phyloP scores from a whole-genome alignment of 192 early-diverging fungal species.

The Gonapodya prolifera region DNA sequence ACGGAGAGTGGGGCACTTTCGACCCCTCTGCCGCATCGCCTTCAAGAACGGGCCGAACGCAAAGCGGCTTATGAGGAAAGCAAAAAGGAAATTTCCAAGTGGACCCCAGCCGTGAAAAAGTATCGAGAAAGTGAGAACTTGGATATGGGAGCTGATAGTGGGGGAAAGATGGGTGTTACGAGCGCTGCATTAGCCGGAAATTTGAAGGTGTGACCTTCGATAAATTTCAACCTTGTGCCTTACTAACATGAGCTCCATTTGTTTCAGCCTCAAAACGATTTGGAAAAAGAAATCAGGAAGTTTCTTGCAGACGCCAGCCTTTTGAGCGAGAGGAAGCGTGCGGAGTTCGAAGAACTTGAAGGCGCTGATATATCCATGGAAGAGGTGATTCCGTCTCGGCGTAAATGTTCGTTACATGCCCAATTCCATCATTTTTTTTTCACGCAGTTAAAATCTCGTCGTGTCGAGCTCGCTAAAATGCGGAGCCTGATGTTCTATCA shows the following conservation, averaged over 20 bases:
- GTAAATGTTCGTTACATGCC: not conserved
- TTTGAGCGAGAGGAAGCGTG: conserved; percentile 56
- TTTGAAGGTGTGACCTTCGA: conserved; percentile 31
- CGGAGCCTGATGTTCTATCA: conserved; percentile 84
- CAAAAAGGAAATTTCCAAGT: conserved; percentile 70
- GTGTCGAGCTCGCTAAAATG: conserved; percentile 75
- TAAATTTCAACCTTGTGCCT: not conserved
- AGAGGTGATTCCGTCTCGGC: conserved; percentile 40
- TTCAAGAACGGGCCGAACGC: conserved; percentile 77
- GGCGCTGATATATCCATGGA: conserved; percentile 70
- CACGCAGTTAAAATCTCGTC: conserved; percentile 32
- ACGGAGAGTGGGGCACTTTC: conserved; percentile 29
- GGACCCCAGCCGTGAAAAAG: conserved; percentile 66
- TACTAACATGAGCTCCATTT: conserved; percentile 11
- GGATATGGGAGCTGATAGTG: conserved; percentile 33
- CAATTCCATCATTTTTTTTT: not conserved
- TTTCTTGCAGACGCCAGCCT: conserved; percentile 60
- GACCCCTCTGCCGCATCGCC: conserved; percentile 67
- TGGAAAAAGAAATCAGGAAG: conserved; percentile 69
- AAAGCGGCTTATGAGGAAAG: conserved; percentile 71
- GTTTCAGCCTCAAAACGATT: conserved; percentile 27
- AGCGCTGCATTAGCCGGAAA: conserved; percentile 42
- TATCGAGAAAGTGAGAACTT: conserved; percentile 79
- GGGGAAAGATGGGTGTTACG: conserved; percentile 13
- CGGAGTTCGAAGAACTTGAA: conserved; percentile 74